phyloP scores from a whole-genome alignment of 331 rosid species.

The Malus hybrid region DNA sequence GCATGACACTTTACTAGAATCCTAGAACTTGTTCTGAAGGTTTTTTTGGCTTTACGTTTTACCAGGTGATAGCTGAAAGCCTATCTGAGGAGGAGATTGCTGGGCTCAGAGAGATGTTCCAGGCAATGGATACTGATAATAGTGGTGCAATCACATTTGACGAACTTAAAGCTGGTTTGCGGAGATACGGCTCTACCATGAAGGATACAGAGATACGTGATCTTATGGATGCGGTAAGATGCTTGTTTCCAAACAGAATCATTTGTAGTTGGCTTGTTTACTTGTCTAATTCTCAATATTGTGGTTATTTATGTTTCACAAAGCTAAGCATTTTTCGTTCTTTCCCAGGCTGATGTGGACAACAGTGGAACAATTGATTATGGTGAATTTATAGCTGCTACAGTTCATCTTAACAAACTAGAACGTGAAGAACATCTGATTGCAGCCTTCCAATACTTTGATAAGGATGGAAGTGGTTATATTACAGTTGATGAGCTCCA shows the following conservation, averaged over 20 bases:
- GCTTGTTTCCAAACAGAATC: constrained; percentile 7
- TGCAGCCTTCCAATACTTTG: constrained; percentile 94
- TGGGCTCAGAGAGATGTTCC: constrained; percentile 94
- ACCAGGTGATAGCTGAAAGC: constrained; percentile 96
- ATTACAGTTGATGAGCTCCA: constrained; percentile 98
- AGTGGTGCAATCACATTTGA: constrained; percentile 99
- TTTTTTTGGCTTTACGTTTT: constrained; percentile 7
- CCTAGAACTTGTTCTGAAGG: background rate
- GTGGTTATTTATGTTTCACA: background rate
- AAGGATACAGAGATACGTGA: constrained; percentile 96
- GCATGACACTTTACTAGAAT: background rate
- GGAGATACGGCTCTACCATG: constrained; percentile 96
- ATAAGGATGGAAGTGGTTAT: constrained; percentile 95
- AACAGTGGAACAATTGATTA: constrained; percentile 98
- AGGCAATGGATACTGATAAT: constrained; percentile 95
- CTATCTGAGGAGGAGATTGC: constrained; percentile 99
- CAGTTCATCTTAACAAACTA: constrained; percentile 97
- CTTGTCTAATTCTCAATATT: background rate
- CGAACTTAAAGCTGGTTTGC: constrained; percentile 97
- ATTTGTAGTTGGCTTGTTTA: background rate
- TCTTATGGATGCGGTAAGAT: constrained; percentile 79
- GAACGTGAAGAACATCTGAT: constrained; percentile 98
- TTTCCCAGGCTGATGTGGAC: constrained; percentile 94
- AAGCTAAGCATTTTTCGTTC: constrained; percentile 26
- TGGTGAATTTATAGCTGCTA: constrained; percentile 97